phyloP scores from a whole-genome alignment of 2,329 filamentous ascomycete species.

The Fusarium torreyae region DNA sequence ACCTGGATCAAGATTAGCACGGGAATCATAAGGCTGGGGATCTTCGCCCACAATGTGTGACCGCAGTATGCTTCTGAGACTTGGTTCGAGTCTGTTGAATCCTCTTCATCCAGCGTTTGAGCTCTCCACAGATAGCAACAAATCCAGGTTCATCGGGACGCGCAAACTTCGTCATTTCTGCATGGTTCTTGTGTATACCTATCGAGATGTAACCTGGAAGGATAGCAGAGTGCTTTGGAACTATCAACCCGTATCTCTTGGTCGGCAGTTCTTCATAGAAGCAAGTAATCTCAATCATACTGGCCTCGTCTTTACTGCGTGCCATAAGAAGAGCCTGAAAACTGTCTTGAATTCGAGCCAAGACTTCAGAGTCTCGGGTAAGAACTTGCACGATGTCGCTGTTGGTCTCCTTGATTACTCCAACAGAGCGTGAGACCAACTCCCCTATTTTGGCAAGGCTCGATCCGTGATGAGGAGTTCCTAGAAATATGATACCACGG shows the following conservation, averaged over 20 bases:
- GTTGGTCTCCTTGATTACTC: conserved; percentile 37
- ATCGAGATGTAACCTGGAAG: conserved; percentile 21
- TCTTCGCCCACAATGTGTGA: neutral
- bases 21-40: neutral
- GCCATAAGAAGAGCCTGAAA: conserved; percentile 27
- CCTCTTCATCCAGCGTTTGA: conserved; percentile 23
- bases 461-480: conserved; percentile 38
- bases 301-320: neutral
- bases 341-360: conserved; percentile 25
- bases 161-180: conserved; percentile 27
- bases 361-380: conserved; percentile 30
- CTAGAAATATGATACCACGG: conserved; percentile 32
- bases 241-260: conserved; percentile 14
- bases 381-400: conserved; percentile 24
- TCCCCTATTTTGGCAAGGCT: conserved; percentile 32
- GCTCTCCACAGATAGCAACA: conserved; percentile 19
- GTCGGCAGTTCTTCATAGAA: conserved; percentile 43
- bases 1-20: neutral
- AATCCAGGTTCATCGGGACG: conserved; percentile 25
- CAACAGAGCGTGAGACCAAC: conserved; percentile 19
- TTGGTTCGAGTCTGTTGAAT: neutral
- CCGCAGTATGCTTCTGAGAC: neutral
- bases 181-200: conserved; percentile 30
- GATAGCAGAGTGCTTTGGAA: conserved; percentile 35
- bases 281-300: conserved; percentile 30